A percentile compares a stretch with the other conserved stretches of the same genome.
These are phyloP conservation scores for Penicillium sp. DNA, from an alignment of 2,329 filamentous ascomycete genomes.

Conservation along the genomic window DNA sequence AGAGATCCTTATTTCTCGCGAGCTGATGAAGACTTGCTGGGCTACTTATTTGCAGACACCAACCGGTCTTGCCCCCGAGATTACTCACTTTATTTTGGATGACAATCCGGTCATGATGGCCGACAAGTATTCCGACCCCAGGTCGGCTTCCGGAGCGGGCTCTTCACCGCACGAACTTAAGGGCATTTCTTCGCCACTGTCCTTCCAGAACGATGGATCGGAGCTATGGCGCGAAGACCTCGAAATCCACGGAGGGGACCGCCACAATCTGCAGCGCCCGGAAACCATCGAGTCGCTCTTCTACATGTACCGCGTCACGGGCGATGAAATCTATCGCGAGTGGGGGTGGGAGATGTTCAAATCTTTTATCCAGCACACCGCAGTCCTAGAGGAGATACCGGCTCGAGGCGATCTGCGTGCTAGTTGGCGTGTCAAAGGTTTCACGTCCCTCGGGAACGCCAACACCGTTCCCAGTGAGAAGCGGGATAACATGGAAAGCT, in stretches of 20 bases:
- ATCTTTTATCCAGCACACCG: constrained; percentile 78
- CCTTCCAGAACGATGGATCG: constrained; percentile 23
- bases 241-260: constrained; percentile 70
- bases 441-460: constrained; percentile 73
- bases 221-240: constrained; percentile 69
- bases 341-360: constrained; percentile 99
- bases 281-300: constrained; percentile 96
- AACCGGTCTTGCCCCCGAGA: constrained; percentile 90
- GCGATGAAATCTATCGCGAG: constrained; percentile 78
- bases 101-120: constrained; percentile 54
- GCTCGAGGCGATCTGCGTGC: not conserved
- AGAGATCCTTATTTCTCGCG: constrained; percentile 78
- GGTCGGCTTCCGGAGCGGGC: constrained; percentile 28
- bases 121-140: constrained; percentile 35
- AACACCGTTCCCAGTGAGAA: constrained; percentile 61
- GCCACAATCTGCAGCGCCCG: constrained; percentile 88
- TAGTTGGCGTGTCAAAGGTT: constrained; percentile 51
- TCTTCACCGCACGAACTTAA: constrained; percentile 32
- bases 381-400: constrained; percentile 60
- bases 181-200: constrained; percentile 33
- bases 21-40: constrained; percentile 96
- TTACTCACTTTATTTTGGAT: constrained; percentile 79
- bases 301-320: constrained; percentile 98
- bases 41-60: constrained; percentile 89
- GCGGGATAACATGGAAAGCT: constrained; percentile 96